These are phyloP conservation scores for Yarrowia sp. DNA, from an alignment of 805 yeast species.

Conservation along the genomic window DNA sequence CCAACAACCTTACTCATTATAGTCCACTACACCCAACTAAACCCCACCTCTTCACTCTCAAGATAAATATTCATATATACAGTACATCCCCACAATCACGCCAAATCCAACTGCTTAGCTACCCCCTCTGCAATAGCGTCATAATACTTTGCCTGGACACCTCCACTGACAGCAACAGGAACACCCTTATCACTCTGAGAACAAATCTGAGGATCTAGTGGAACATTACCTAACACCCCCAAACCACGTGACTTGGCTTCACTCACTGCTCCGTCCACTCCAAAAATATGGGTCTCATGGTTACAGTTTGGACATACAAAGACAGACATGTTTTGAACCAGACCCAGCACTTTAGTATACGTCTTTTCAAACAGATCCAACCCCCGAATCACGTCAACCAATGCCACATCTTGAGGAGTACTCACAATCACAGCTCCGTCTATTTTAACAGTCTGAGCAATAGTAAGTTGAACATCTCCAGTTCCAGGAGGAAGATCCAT, in stretches of 20 bases:
- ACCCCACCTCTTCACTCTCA: no score
- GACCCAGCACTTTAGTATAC: conserved; percentile 66
- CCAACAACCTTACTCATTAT: no score
- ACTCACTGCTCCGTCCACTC: conserved; percentile 56
- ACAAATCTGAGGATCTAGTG: conserved; percentile 62
- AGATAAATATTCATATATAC: not conserved
- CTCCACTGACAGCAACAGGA: conserved; percentile 54
- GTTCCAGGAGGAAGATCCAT: conserved; percentile 92
- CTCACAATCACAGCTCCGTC: conserved; percentile 81
- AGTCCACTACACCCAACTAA: no score
- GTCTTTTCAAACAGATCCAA: conserved; percentile 74
- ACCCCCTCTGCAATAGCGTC: conserved; percentile 48
- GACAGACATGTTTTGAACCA: conserved; percentile 81
- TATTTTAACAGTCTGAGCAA: conserved; percentile 72
- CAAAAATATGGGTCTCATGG: conserved; percentile 74
- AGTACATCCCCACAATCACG: not conserved
- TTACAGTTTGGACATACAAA: conserved; percentile 72
- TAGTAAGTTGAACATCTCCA: conserved; percentile 79
- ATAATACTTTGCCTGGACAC: conserved; percentile 46
- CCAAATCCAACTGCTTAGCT: conserved; percentile 30
- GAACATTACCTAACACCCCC: conserved; percentile 62
- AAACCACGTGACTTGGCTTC: conserved; percentile 50
- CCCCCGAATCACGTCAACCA: conserved; percentile 77
- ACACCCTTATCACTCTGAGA: conserved; percentile 59
- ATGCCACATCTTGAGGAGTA: conserved; percentile 83